Evolutionary conservation across 2,329 filamentous ascomycete genomes (phyloP).

Genomic region (Blastomyces parvus): DNA sequence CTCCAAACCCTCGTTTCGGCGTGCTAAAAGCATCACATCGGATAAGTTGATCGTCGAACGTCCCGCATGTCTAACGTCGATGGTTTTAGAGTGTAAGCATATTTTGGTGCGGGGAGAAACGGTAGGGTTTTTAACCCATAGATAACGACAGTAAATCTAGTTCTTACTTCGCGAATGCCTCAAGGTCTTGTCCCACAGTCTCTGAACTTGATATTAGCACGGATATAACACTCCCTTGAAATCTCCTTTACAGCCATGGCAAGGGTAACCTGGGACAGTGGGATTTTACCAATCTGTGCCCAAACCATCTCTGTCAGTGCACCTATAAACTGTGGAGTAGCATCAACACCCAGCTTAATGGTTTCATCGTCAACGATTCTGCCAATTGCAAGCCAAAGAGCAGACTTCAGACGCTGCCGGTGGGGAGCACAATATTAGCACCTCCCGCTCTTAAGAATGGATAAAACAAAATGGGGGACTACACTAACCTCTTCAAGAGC

Average conservation of each 20-base stretch:
- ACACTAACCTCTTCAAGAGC: conserved; percentile 28
- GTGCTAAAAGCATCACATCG: conserved; percentile 77
- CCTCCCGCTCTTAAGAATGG: not conserved
- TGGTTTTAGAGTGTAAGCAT: conserved; percentile 31
- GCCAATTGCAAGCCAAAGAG: conserved; percentile 74
- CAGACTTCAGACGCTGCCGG: conserved; percentile 67
- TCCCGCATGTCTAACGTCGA: conserved; percentile 59
- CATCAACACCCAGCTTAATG: conserved; percentile 63
- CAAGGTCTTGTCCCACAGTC: conserved; percentile 50
- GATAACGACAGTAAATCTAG: not conserved
- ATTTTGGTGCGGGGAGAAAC: no score
- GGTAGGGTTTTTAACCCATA: not conserved
- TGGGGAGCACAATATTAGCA: not conserved
- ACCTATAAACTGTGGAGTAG: conserved; percentile 84
- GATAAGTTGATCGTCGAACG: conserved; percentile 70
- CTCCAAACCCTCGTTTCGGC: conserved; percentile 78
- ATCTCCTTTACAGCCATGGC: not conserved
- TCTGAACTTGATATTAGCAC: conserved; percentile 28
- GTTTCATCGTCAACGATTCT: conserved; percentile 84
- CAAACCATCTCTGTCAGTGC: conserved; percentile 78
- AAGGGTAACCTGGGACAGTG: not conserved
- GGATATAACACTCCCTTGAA: not conserved
- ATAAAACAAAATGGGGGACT: not conserved
- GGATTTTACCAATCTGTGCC: conserved; percentile 63
- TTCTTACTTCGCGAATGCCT: conserved; percentile 49